A percentile compares a stretch with the other conserved stretches of the same genome.
phyloP scores from a whole-genome alignment of 495 filamentous ascomycete species.

The Glonium stellatum region DNA sequence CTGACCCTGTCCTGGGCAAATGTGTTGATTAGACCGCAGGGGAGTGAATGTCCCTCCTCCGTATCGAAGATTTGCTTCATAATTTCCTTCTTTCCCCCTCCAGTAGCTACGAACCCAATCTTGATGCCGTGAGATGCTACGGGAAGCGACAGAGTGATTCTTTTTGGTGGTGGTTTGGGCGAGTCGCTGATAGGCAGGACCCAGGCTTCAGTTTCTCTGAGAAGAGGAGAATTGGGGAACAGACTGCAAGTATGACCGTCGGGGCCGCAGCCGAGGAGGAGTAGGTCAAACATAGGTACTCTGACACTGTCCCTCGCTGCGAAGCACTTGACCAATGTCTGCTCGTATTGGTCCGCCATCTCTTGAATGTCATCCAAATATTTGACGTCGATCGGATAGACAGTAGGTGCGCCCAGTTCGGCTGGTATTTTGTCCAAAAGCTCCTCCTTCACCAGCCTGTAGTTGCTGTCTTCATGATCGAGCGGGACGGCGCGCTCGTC shows the following conservation, averaged over 20 bases:
- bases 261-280: constrained; percentile 86
- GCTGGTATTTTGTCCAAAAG: constrained; percentile 78
- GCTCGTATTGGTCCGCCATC: constrained; percentile 88
- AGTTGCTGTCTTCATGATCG: constrained; percentile 89
- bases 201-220: constrained; percentile 88
- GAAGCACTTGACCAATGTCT: constrained; percentile 63
- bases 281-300: constrained; percentile 84
- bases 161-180: constrained; percentile 83
- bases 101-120: constrained; percentile 88
- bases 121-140: constrained; percentile 77
- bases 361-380: constrained; percentile 80
- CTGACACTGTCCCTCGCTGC: constrained; percentile 39
- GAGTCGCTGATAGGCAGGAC: constrained; percentile 84
- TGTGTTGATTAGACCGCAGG: constrained; percentile 80
- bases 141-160: constrained; percentile 86
- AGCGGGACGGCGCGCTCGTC: constrained; percentile 94
- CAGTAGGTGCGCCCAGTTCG: constrained; percentile 54
- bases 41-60: constrained; percentile 66
- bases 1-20: constrained; percentile 74
- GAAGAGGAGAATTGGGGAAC: constrained; percentile 80
- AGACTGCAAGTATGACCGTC: constrained; percentile 96
- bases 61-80: constrained; percentile 84
- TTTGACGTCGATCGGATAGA: constrained; percentile 68
- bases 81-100: constrained; percentile 80
- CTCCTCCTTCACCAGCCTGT: constrained; percentile 76